Evolutionary conservation across 1,139 yeast genomes (phyloP).

Genomic region (Hanseniaspora gamundiae): DNA sequence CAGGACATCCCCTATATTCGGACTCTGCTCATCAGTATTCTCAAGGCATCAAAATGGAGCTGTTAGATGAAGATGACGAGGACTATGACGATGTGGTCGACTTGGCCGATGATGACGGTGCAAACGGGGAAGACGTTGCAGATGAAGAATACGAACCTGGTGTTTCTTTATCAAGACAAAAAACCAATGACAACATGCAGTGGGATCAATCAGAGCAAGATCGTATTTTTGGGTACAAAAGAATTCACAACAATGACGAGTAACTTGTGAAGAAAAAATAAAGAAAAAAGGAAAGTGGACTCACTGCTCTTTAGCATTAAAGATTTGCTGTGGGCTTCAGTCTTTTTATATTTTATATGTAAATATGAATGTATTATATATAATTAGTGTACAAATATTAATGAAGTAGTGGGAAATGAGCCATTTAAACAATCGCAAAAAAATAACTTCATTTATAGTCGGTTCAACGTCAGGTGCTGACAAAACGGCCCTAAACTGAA

Average conservation of each 20-base stretch:
- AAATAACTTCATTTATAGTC: no score
- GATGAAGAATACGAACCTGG: constrained; percentile 22
- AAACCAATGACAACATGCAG: constrained; percentile 28
- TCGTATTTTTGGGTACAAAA: constrained; percentile 15
- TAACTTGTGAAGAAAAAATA: no score
- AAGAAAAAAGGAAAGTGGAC: no score
- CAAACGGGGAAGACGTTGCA: constrained; percentile 12
- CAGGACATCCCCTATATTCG: constrained; percentile 43
- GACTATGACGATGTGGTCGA: constrained; percentile 15
- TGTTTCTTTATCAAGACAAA: constrained; percentile 30
- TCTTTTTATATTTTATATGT: no score
- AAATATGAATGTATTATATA: no score
- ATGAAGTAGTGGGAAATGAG: no score
- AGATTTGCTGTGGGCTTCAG: no score
- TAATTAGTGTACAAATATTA: no score
- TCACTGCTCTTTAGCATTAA: no score
- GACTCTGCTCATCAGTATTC: constrained; percentile 11
- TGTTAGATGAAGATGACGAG: constrained; percentile 15
- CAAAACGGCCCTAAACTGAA: no score
- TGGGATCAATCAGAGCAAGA: constrained; percentile 31
- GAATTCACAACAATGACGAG: constrained; percentile 1
- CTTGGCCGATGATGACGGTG: constrained; percentile 15
- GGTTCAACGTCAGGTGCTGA: no score
- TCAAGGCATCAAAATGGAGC: constrained; percentile 9
- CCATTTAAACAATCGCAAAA: no score